Evolutionary conservation across 768 basidiomycete genomes (phyloP), one percentile per base, ranked within the genome.

Genomic region (Mrakia blollopis): DNA sequence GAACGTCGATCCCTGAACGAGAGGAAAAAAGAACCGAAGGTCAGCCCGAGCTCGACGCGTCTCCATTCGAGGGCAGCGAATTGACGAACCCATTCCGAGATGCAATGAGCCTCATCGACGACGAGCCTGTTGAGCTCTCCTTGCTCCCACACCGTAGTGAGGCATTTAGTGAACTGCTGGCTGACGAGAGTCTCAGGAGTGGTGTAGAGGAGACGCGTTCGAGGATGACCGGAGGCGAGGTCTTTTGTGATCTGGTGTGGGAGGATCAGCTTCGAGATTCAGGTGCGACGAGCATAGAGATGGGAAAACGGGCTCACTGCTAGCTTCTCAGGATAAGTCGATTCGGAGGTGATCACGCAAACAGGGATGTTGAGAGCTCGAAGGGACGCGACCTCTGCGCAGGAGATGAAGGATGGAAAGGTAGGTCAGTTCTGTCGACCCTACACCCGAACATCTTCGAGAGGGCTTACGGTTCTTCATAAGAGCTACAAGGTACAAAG

Each of bases 121-220:
- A 94, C 91, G 8, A 94, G 85, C 10, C 92, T 86, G 78, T 89
- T 91, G 5, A 94, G 84, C 73, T 88, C 86, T 11, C 86, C 85
- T 23, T 89, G 85, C n/a, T 85, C 81, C 78, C 92, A 85, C 23
- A 90, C 81, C 2, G 81, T 82, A 10, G 85, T 82, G 37, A 94
- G 84, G 0, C 89, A 82, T 44, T 82, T 82, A 75, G 86, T 82
- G 73, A 92, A 88, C 14, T 90, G 88, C 11, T 84, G 62, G 0
- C 85, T 87, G 69, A 86, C 87, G 60, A 93, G 84, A 72, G 88
- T 89, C 81, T 94, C 93, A 0, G 93, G 92, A 0, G 92, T 93
- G 41, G 89, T 89, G 80, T 94, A 94, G 14, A 94, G 84, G 18
- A 94, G 84, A 21, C 90, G 88, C 74, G 85, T 88, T 21, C 73